Conservation (phyloP, 805 yeast genomes). For the Pichia thaimueangensis region DNA sequence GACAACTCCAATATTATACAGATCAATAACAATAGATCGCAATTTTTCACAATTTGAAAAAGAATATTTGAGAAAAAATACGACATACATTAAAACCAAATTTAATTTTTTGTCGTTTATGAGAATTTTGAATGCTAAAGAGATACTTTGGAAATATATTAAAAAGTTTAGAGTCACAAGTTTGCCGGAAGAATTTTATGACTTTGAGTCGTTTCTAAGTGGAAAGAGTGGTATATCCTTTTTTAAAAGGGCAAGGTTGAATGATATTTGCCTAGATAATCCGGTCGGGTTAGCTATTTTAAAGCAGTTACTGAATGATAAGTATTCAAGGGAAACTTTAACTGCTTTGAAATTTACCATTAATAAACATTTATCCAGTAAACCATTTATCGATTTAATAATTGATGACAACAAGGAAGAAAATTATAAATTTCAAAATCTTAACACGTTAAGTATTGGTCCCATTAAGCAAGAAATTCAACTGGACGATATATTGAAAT, state of each 20-base stretch:
- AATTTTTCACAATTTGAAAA: constrained; percentile 23
- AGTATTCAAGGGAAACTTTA: constrained; percentile 6
- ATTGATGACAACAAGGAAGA: no score
- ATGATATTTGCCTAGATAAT: constrained; percentile 6
- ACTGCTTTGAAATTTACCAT: constrained; percentile 6
- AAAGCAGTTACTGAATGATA: constrained; percentile 6
- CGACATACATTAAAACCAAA: constrained; percentile 13
- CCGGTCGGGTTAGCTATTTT: constrained; percentile 15
- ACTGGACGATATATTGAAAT: constrained; percentile 1
- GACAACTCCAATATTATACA: constrained; percentile 14
- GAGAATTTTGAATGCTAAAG: not conserved
- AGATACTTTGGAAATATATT: constrained; percentile 1
- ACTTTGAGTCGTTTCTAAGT: constrained; percentile 19
- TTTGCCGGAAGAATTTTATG: constrained; percentile 25
- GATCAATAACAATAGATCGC: constrained; percentile 20
- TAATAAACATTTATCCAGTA: constrained; percentile 2
- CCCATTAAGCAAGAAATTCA: constrained; percentile 13
- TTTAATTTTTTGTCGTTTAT: constrained; percentile 4
- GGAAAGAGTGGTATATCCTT: constrained; percentile 1
- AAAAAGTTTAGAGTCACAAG: constrained; percentile 14
- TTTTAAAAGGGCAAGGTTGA: constrained; percentile 3
- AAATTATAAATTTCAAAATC: constrained; percentile 5
- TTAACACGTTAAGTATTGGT: constrained; percentile 12
- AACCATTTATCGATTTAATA: constrained; percentile 2
- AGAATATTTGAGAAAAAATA: constrained; percentile 14